phyloP scores from a whole-genome alignment of 192 early-diverging fungal genomes.

The Coemansia erecta region DNA sequence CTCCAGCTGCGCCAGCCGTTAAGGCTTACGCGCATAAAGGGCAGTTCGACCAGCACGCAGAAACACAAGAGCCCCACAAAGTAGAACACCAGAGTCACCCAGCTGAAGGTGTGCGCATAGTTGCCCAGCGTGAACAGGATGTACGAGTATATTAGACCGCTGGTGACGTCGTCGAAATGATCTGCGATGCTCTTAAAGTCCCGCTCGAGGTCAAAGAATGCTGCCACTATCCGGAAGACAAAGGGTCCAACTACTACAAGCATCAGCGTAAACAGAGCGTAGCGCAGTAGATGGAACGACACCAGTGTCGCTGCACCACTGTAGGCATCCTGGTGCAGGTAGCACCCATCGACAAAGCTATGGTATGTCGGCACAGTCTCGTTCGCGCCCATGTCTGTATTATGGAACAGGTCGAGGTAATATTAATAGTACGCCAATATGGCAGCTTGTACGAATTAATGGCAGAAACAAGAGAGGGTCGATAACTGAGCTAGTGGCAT shows the following conservation, averaged over 20 bases:
- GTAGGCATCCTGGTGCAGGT: slow-evolving; percentile 23
- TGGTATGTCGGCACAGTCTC: slow-evolving; percentile 8
- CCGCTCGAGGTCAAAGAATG: slow-evolving; percentile 65
- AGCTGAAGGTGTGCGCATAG: slow-evolving; percentile 65
- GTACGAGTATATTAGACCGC: slow-evolving; percentile 59
- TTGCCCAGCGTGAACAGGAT: slow-evolving; percentile 76
- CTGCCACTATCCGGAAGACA: slow-evolving; percentile 59
- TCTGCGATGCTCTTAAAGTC: slow-evolving; percentile 61
- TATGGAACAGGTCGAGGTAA: not conserved
- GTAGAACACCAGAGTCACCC: slow-evolving; percentile 46
- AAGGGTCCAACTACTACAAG: slow-evolving; percentile 40
- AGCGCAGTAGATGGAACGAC: slow-evolving; percentile 43
- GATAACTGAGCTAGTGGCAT: no score
- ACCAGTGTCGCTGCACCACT: slow-evolving; percentile 42
- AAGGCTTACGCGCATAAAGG: slow-evolving; percentile 67
- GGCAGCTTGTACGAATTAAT: no score
- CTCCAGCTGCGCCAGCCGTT: slow-evolving; percentile 63
- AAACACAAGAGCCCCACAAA: slow-evolving; percentile 56
- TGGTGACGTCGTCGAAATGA: slow-evolving; percentile 65
- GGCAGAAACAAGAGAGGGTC: no score
- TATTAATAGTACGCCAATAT: not conserved
- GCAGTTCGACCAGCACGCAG: slow-evolving; percentile 61
- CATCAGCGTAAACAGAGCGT: slow-evolving; percentile 37
- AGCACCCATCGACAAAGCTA: slow-evolving; percentile 49
- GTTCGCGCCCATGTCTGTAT: slow-evolving; percentile 12